Evolutionary conservation across 257 asterid species (phyloP).

Genomic region (Striga asiatica): DNA sequence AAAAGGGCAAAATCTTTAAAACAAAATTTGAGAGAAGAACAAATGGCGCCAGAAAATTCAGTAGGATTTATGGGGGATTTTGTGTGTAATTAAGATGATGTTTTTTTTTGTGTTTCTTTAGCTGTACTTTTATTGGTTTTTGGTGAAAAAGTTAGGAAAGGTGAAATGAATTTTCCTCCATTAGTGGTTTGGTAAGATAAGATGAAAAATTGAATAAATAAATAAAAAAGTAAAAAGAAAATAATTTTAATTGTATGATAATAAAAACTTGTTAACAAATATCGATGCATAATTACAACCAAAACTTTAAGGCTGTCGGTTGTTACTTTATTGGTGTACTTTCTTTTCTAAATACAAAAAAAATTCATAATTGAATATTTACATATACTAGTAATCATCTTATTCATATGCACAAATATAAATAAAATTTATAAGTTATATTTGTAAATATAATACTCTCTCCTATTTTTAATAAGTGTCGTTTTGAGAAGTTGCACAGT

Average conservation of each 20-base stretch:
- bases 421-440: no score
- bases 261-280: not conserved
- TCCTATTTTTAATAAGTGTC: no score
- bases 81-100: slow-evolving; percentile 6
- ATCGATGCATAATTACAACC: slow-evolving; percentile 11
- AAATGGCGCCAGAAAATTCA: slow-evolving; percentile 7
- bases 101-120: slow-evolving; percentile 5
- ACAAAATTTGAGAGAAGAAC: slow-evolving; percentile 9
- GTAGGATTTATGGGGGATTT: not conserved
- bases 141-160: slow-evolving; percentile 31
- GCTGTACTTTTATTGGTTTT: slow-evolving; percentile 8
- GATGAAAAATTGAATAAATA: not conserved
- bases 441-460: no score
- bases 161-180: slow-evolving; percentile 34
- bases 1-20: not conserved
- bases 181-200: slow-evolving; percentile 21
- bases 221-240: not conserved
- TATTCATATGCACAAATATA: no score
- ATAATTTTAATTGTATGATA: not conserved
- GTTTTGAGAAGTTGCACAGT: no score
- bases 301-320: not conserved
- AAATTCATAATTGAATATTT: no score
- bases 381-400: no score
- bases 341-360: no score
- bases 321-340: no score